Evolutionary conservation across 495 filamentous ascomycete species (phyloP).

Genomic region (Xanthoparmelia taractica): DNA sequence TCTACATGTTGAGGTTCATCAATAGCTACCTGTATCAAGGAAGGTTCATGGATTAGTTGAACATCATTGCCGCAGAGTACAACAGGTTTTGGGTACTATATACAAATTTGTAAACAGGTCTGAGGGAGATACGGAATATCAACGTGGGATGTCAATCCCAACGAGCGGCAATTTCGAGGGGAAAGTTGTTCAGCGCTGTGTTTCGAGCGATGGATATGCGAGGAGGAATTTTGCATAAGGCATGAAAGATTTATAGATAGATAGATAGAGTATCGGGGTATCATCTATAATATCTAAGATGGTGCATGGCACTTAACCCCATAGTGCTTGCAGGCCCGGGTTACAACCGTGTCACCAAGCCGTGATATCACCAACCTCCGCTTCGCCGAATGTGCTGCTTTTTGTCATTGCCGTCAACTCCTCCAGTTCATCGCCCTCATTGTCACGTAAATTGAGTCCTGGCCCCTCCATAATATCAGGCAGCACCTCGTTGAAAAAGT

Average conservation of each 20-base stretch:
- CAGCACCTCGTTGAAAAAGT: conserved; percentile 73
- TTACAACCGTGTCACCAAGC: conserved; percentile 60
- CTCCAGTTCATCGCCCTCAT: conserved; percentile 24
- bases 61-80: no score
- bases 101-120: no score
- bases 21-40: no score
- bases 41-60: no score
- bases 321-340: neutral
- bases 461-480: conserved; percentile 75
- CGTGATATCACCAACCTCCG: conserved; percentile 94
- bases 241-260: neutral
- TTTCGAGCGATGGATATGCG: no score
- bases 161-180: no score
- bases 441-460: conserved; percentile 36
- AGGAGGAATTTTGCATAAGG: neutral
- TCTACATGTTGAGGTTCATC: conserved; percentile 67
- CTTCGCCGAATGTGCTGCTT: conserved; percentile 85
- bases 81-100: no score
- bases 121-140: no score
- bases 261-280: neutral
- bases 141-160: no score
- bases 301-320: neutral
- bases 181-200: no score
- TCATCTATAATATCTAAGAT: neutral
- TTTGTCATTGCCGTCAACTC: conserved; percentile 52